phyloP scores from a whole-genome alignment of 192 early-diverging fungal species.

The Radiomyces spectabilis region DNA sequence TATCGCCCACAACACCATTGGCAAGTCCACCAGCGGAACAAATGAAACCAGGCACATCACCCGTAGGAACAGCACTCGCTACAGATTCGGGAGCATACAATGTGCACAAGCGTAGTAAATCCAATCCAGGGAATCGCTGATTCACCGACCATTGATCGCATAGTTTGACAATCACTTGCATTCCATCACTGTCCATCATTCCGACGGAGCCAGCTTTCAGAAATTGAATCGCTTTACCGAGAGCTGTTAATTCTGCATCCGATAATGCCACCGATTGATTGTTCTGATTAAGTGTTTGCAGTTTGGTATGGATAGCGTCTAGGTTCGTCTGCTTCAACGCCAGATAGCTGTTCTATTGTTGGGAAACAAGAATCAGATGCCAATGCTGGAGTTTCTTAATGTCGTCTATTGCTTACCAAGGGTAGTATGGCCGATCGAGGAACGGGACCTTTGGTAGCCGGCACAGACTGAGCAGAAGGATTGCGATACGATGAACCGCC shows the following conservation, averaged over 20 bases:
- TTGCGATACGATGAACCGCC: constrained; percentile 2
- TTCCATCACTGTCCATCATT: constrained; percentile 25
- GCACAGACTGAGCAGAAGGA: too few species aligned
- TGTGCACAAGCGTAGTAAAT: constrained; percentile 68
- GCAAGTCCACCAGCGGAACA: constrained; percentile 26
- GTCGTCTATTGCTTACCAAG: too few species aligned
- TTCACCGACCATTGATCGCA: constrained; percentile 61
- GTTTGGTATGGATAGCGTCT: background rate
- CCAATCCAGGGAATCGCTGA: constrained; percentile 75
- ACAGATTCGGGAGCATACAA: constrained; percentile 37
- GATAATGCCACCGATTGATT: constrained; percentile 14
- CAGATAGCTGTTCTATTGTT: constrained; percentile 4
- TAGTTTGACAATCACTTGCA: constrained; percentile 41
- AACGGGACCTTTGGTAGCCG: too few species aligned
- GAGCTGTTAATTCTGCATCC: too few species aligned
- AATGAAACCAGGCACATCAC: constrained; percentile 36
- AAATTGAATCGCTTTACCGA: too few species aligned
- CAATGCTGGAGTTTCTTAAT: background rate
- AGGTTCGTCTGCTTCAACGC: constrained; percentile 7
- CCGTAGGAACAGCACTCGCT: constrained; percentile 32
- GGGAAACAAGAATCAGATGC: background rate
- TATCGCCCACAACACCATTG: constrained; percentile 2
- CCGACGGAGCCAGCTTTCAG: too few species aligned
- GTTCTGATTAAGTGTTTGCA: background rate
- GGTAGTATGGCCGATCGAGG: too few species aligned